Base-by-base conservation (phyloP, 495 filamentous ascomycete genomes). In the Talaromyces wortmannii region DNA sequence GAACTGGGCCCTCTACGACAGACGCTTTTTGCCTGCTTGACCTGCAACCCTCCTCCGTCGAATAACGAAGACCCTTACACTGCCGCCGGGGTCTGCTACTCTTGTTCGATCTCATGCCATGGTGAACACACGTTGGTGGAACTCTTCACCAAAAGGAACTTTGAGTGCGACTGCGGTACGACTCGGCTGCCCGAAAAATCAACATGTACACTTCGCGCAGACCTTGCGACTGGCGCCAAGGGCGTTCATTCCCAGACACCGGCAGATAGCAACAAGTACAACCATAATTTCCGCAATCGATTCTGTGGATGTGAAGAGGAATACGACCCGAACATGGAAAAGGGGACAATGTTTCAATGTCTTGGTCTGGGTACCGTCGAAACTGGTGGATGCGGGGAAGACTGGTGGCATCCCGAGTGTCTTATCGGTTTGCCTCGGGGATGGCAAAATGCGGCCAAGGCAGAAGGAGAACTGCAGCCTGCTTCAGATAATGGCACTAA, bases 291-390 rank as follows among this genome's bases (percentile, higher is more conserved):
- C 59, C 81, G 81, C 59, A 96, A 96, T 58, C 80, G 81, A 51
- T 99, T 97, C 70, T 99, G 95, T 67, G 89, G 87, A 11, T 99
- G 95, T 63, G 83, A 79, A 30, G 83, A 90, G 61, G 78, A 90
- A 51, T 99, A 99, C 63, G 84, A 95, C 62, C 81, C 91, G 0
- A 74, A 90, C 43, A 74, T 85, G 63, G 90, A 99, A 68, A 92
- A 90, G 60, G 94, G 94, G 2, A 97, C 91, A n/a, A 99, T 99
- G 95, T 97, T 92, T 65, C 95, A 99, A 71, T 99, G 95, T 67
- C 67, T 97, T 2, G 91, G 91, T 0, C 78, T 99, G 4, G 91
- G 90, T 0, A 85, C 83, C 0, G 81, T 81, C 33, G 87, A 87
- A 59, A 84, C 86, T 4, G 90, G 90, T 7, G 91, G 91, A 5